Percentiles rank a stretch among this genome's conserved stretches.
Evolutionary conservation across 1,284 basidiomycete species (phyloP).

Genomic region (Puccinia novopanici): DNA sequence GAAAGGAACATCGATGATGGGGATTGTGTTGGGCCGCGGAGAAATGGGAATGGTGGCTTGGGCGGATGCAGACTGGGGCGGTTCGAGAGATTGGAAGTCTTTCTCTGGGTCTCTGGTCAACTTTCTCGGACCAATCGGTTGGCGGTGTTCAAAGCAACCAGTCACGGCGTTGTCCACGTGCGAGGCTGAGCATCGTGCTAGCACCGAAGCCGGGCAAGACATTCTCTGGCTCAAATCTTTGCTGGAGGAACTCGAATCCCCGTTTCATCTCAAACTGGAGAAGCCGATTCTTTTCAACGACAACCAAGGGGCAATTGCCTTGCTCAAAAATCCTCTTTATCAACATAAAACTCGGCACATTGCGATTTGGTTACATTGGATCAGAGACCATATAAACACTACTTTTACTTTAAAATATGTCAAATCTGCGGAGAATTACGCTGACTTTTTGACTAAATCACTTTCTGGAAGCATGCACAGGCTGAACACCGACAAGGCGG

Average conservation of each 20-base stretch:
- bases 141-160: constrained; percentile 12
- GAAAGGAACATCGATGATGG: no score
- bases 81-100: neutral
- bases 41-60: neutral
- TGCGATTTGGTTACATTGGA: constrained; percentile 12
- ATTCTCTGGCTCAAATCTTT: no score
- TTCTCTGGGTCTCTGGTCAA: neutral
- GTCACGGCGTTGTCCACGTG: neutral
- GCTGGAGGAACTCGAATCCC: no score
- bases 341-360: constrained; percentile 9
- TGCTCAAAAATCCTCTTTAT: constrained; percentile 12
- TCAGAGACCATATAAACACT: neutral
- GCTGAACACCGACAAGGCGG: neutral
- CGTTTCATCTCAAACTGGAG: no score
- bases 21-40: no score
- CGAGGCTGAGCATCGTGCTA: constrained; percentile 14
- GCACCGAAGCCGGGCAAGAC: no score
- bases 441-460: constrained; percentile 11
- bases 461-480: neutral
- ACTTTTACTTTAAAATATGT: no score
- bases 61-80: neutral
- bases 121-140: neutral
- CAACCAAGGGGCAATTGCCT: no score
- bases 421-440: no score
- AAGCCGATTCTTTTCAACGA: no score